Evolutionary conservation across 1,139 yeast genomes (phyloP).

Genomic region (Cylindricascospora bacillispora): DNA sequence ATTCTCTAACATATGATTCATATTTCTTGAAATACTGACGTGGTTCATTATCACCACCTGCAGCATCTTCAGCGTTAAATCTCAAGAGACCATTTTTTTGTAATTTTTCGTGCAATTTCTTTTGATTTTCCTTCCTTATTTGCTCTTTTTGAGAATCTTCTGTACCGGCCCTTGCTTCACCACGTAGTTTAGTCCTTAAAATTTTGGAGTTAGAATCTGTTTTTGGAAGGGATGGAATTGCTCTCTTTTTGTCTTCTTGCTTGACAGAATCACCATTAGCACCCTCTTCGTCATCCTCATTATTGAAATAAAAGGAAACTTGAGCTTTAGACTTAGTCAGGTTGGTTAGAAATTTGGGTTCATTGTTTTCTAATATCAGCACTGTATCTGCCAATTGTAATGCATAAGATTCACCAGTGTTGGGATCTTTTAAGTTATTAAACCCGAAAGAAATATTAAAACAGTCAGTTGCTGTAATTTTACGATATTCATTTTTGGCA

Average conservation of each 20-base stretch:
- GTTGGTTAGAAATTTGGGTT: constrained; percentile 56
- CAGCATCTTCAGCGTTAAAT: constrained; percentile 64
- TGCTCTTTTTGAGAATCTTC: constrained; percentile 59
- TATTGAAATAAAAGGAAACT: constrained; percentile 75
- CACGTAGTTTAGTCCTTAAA: constrained; percentile 67
- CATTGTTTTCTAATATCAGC: constrained; percentile 49
- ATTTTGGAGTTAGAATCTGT: constrained; percentile 36
- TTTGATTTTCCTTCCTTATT: constrained; percentile 73
- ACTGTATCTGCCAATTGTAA: constrained; percentile 76
- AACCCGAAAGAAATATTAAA: constrained; percentile 72
- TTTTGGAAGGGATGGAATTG: constrained; percentile 8
- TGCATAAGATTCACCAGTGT: constrained; percentile 44
- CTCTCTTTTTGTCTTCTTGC: constrained; percentile 15
- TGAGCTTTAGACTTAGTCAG: constrained; percentile 64
- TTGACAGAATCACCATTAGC: no score
- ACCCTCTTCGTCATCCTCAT: constrained; percentile 39
- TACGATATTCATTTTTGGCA: constrained; percentile 52
- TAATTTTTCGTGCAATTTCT: constrained; percentile 69
- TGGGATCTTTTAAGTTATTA: constrained; percentile 42
- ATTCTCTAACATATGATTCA: constrained; percentile 87
- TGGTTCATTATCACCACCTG: constrained; percentile 49
- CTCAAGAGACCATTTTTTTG: constrained; percentile 76
- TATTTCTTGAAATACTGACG: constrained; percentile 71
- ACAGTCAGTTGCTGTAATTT: constrained; percentile 59
- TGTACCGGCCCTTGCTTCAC: constrained; percentile 60